These are phyloP conservation scores for Tothia fuscella DNA, from an alignment of 2,329 filamentous ascomycete genomes.

Conservation along the genomic window DNA sequence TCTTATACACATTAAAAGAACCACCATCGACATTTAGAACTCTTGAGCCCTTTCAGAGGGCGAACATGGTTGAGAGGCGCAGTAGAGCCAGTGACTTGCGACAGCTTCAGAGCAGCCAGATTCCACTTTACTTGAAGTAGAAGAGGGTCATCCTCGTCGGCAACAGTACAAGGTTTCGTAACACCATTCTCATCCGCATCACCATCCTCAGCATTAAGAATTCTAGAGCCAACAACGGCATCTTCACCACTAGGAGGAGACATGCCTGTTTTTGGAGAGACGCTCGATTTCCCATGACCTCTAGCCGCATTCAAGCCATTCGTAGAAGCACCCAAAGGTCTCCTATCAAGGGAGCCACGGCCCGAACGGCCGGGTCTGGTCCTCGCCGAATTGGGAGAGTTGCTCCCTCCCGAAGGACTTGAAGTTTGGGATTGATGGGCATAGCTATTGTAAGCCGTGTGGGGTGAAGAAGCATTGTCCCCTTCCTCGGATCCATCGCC, in stretches of 20 bases:
- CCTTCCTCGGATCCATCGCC: constrained; percentile 42
- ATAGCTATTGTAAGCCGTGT: background rate
- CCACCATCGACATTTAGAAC: too few species aligned
- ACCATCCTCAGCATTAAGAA: too few species aligned
- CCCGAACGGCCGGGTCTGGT: constrained; percentile 62
- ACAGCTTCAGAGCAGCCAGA: too few species aligned
- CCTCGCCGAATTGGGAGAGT: constrained; percentile 72
- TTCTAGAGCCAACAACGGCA: too few species aligned
- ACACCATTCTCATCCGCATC: constrained; percentile 20
- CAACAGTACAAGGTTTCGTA: too few species aligned
- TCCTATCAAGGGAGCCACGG: constrained; percentile 28
- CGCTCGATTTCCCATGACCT: background rate
- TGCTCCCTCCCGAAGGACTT: constrained; percentile 46
- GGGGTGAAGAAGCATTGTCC: background rate
- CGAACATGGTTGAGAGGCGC: too few species aligned
- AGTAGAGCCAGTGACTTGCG: too few species aligned
- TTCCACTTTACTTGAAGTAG: too few species aligned
- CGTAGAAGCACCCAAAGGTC: constrained; percentile 30
- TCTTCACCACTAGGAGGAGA: constrained; percentile 2
- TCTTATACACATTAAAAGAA: too few species aligned
- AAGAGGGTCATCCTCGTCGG: too few species aligned
- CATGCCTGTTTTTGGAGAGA: constrained; percentile 1
- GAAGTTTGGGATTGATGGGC: background rate
- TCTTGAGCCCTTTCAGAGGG: too few species aligned
- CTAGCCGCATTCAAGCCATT: constrained; percentile 26